A percentile compares a stretch with the other conserved stretches of the same genome.
Evolutionary conservation across 2,329 filamentous ascomycete genomes (phyloP).

Genomic region (Monosporascus sp.): DNA sequence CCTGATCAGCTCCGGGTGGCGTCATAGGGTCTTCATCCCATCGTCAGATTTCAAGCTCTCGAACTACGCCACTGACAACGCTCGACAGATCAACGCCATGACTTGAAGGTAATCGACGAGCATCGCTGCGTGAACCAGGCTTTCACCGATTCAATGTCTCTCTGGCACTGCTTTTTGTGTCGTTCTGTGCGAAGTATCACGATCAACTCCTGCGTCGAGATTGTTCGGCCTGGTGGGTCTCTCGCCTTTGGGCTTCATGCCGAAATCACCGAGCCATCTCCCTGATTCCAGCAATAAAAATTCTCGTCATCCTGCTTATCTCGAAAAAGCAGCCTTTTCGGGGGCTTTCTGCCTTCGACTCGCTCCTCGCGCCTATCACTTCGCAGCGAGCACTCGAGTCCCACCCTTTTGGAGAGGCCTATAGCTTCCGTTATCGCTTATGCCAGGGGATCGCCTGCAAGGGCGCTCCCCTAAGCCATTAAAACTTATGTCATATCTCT

Average conservation of each 20-base stretch:
- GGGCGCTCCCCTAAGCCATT: neutral
- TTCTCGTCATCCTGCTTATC: neutral
- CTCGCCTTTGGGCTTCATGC: neutral
- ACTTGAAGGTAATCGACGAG: neutral
- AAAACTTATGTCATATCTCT: neutral
- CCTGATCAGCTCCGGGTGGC: neutral
- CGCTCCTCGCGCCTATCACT: neutral
- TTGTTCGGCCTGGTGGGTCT: neutral
- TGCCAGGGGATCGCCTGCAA: neutral
- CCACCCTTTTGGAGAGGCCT: neutral
- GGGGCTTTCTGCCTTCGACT: neutral
- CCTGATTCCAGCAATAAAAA: neutral
- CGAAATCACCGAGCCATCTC: neutral
- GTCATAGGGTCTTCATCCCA: neutral
- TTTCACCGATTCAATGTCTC: neutral
- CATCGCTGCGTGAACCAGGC: neutral
- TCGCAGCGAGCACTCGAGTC: neutral
- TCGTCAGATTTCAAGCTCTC: neutral
- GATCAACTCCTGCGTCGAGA: neutral
- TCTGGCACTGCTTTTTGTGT: neutral
- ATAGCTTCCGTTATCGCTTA: neutral
- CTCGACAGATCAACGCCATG: neutral
- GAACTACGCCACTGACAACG: neutral
- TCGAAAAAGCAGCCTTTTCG: neutral
- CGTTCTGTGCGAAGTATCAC: too few relatives aligned